Percentiles rank a stretch among this genome's conserved stretches.
Conservation (phyloP, 345 rosid species). For the Camelina neglecta region DNA sequence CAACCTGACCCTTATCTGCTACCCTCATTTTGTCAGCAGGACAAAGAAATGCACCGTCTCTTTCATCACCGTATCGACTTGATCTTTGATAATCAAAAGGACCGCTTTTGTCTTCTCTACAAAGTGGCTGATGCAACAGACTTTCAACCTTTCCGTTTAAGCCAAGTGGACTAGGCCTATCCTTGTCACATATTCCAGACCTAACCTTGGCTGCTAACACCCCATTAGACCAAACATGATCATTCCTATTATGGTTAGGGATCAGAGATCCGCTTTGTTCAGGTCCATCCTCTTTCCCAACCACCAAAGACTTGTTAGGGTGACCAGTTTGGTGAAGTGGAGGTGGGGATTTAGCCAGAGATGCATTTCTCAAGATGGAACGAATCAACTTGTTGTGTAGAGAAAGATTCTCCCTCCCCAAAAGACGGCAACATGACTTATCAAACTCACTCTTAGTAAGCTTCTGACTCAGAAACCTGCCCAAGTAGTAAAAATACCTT, state of each 20-base stretch:
- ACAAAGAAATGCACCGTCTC: constrained; percentile 48
- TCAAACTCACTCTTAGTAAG: constrained; percentile 85
- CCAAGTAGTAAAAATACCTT: constrained; percentile 76
- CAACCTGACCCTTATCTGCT: constrained; percentile 51
- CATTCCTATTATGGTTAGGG: constrained; percentile 65
- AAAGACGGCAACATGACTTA: constrained; percentile 68
- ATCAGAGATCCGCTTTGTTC: constrained; percentile 53
- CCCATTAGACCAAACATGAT: constrained; percentile 78
- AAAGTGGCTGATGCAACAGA: constrained; percentile 55
- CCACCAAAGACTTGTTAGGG: constrained; percentile 53
- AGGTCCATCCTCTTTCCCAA: constrained; percentile 52
- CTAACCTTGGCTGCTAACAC: constrained; percentile 72
- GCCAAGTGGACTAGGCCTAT: constrained; percentile 81
- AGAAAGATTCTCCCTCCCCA: constrained; percentile 90
- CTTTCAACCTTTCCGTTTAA: constrained; percentile 81
- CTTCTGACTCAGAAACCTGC: constrained; percentile 83
- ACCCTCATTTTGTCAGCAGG: constrained; percentile 45
- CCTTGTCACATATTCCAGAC: constrained; percentile 70
- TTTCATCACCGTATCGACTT: constrained; percentile 60
- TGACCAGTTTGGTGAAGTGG: constrained; percentile 58
- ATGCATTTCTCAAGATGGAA: constrained; percentile 80
- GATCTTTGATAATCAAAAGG: constrained; percentile 73
- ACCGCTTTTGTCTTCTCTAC: constrained; percentile 60
- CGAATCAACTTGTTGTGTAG: constrained; percentile 87
- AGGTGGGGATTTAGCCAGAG: constrained; percentile 72